phyloP scores from a whole-genome alignment of 2,329 filamentous ascomycete genomes.

The Aulographum hederae region DNA sequence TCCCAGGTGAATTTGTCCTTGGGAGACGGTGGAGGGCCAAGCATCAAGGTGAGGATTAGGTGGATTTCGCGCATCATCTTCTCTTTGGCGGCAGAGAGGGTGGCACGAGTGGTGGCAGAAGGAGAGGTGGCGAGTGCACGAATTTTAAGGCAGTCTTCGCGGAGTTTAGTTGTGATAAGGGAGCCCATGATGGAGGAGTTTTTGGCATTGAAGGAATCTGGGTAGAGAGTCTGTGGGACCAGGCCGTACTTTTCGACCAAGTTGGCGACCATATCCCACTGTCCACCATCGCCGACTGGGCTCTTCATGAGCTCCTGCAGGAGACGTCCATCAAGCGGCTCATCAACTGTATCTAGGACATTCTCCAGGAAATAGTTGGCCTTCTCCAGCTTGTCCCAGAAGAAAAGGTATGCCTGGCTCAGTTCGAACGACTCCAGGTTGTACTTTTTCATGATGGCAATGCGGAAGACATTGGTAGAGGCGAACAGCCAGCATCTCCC shows the following conservation, averaged over 20 bases:
- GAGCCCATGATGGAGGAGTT: slow-evolving; percentile 52
- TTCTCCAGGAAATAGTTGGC: slow-evolving; percentile 79
- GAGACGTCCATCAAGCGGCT: slow-evolving; percentile 54
- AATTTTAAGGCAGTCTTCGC: slow-evolving; percentile 64
- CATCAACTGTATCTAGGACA: slow-evolving; percentile 52
- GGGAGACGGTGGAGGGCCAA: slow-evolving; percentile 60
- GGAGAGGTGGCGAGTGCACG: slow-evolving; percentile 32
- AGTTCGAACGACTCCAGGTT: slow-evolving; percentile 63
- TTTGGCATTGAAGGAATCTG: slow-evolving; percentile 63
- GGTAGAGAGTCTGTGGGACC: slow-evolving; percentile 67
- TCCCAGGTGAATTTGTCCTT: slow-evolving; percentile 60
- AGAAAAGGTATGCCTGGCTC: slow-evolving; percentile 78
- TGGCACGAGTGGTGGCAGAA: slow-evolving; percentile 14
- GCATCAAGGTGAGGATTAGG: slow-evolving; percentile 60
- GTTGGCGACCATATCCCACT: slow-evolving; percentile 87
- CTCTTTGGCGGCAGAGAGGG: slow-evolving; percentile 37
- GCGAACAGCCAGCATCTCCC: slow-evolving; percentile 89
- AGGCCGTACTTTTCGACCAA: slow-evolving; percentile 75
- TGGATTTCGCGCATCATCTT: slow-evolving; percentile 68
- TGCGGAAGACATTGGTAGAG: slow-evolving; percentile 74
- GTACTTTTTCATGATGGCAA: slow-evolving; percentile 75
- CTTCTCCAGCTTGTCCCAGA: slow-evolving; percentile 90
- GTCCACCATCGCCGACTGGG: slow-evolving; percentile 64
- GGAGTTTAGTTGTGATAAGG: slow-evolving; percentile 66
- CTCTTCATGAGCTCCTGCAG: slow-evolving; percentile 50